Base-by-base conservation (phyloP, 306 rosid genomes). In the Ochetophila trinervis region DNA sequence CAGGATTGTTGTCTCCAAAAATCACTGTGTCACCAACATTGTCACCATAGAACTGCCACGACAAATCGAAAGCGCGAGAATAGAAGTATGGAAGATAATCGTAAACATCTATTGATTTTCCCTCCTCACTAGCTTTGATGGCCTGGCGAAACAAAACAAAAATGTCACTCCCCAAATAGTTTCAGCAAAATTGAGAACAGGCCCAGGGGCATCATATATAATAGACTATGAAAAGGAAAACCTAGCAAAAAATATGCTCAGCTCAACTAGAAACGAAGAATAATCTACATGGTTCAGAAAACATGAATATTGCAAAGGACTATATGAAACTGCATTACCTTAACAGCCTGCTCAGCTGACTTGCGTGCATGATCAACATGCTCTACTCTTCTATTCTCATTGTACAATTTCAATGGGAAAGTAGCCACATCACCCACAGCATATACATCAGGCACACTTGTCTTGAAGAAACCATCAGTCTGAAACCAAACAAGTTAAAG, bases 331-430 rank as follows among this genome's bases (percentile, higher is more conserved):
- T 48, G 13, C 75, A 72, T 68, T 27, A 93, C 99, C 96, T 86
- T 87, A 54, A 83, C 99, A 53, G 97, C 90, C 76, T 93, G 97
- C 91, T 90, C 97, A n/a, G 97, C 99, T n/a, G 99, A 93, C 82
- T 90, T 90, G 74, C 99, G 94, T 67, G 99, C 68, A 70, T 93
- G 99, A 68, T 93, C 99, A 17, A 90, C 97, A 21, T 93, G 99
- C 76, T 93, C 99, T 53, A 93, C 97, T 78, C 99, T 83, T 76
- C 99, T 86, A 74, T 79, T 57, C 67, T 93, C 99, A 27, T 78
- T 76, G 76, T 86, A 93, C 76, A 90, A 60, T 78, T 93, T 93
- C 84, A 93, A 62, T 23, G 97, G 97, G 82, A 84, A 93, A 45
- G 99, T 90, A 60, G 97, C 96, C 22, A 93, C 97, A 79, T 93